Base-by-base conservation (phyloP, 352 stramenopile genomes). In the Pythium brachiatum region DNA sequence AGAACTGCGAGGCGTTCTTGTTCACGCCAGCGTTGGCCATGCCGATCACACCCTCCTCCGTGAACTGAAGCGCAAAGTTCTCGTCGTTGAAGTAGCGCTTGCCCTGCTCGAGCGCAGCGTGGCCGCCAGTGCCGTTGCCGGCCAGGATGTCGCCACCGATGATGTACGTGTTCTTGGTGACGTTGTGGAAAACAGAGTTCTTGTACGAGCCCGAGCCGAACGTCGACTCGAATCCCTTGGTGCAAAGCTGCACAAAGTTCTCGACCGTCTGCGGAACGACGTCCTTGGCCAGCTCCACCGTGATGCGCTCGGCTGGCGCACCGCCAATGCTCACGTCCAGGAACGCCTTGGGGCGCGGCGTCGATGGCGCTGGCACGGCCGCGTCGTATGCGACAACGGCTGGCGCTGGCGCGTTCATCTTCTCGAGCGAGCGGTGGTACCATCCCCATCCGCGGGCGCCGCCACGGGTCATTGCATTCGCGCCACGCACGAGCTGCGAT, bases 1-100 rank as follows among this genome's bases (percentile, higher is more conserved):
- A 99, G 76, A 99, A 99, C 82, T 99, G 98, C 68, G 88, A 98
- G 6, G 97, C 97, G 79, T 99, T 99, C 47, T 98, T 99, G 79
- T 98, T 95, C 53, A 88, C 78, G 31, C 97, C 97, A 32, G 87
- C 86, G 76, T 99, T 99, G 34, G 97, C 97, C 97, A 99, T 99
- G 64, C 86, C 86, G 53, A 95, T 62, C 38, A 95, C 86, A 48
- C 86, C 86, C 58, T 88, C 72, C 63, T 95, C 83, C 38, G 83
- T 83, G 62, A 92, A 95, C 72, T 91, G 86, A 51, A 95, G 75
- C 53, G 82, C 83, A 60, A 89, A 95, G 69, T 95, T 95, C 73
- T 95, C 86, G 63, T 95, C 86, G 48, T 90, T 74, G 66, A 95
- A 95, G 72, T 79, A 91, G 31, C 81, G 80, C 64, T 87, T 65